Base-by-base conservation (phyloP, 1,284 basidiomycete genomes). In the Apiotrichum domesticum region DNA sequence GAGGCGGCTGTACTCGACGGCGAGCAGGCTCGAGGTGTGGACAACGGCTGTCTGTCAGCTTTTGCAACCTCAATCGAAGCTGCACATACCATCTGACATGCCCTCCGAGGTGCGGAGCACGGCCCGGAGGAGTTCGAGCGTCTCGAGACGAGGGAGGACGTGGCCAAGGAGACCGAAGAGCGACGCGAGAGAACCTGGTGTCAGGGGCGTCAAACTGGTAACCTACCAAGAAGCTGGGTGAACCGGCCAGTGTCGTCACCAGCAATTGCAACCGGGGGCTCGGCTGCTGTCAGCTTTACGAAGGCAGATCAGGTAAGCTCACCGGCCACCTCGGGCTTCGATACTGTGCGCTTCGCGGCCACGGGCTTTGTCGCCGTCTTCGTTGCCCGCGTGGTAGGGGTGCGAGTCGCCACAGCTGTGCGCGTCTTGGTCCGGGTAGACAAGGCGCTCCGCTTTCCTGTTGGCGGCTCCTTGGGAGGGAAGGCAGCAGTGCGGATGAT, bases 1-100 rank as follows among this genome's bases (percentile, higher is more conserved):
- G 1, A 95, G 80, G 46, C 81, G 82, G 40, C 85, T 77, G 66
- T 91, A 90, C 66, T 91, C 87, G 47, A 84, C 80, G 0, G 87
- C 90, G 2, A 94, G 80, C 35, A 85, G 83, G 1, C 85, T 77
- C 1, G 87, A 89, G 1, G 83, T 77, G 1, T 76, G 73, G 8
- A 89, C 78, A 65, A 85, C 88, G 5, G 79, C 90, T 90, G 47
- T 4, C 6, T 13, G 4, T 35, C 29, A 35, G 13, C 7, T 13
- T 21, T 21, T 21, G 21, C 21, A 21, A 21, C 21, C 21, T 21
- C 21, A 21, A 21, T 21, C 21, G 21, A 21, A 21, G 21, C 21
- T 21, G 21, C 21, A 59, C 62, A 48, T 35, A 69, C 69, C 65
- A 39, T 71, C 69, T 4, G 63, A 40, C 11, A 56, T 52, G 77